phyloP scores from a whole-genome alignment of 352 stramenopile species.

The Thalassiosira gravida region DNA sequence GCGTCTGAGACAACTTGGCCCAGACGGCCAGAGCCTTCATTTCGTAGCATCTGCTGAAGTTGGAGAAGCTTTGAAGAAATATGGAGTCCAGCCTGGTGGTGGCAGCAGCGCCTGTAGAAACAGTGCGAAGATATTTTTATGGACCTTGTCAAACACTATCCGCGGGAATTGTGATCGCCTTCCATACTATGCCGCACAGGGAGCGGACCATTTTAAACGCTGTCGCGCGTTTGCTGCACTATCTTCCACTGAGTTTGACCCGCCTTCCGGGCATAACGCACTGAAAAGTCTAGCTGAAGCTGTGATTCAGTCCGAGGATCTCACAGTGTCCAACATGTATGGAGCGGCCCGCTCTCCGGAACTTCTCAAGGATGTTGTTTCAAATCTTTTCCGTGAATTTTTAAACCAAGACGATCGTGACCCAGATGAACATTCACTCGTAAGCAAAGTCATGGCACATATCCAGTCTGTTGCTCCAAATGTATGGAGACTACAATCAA shows the following conservation, averaged over 20 bases:
- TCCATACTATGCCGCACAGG: constrained; percentile 9
- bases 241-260: background rate
- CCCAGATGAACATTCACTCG: background rate
- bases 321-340: constrained; percentile 4
- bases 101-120: background rate
- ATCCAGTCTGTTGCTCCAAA: background rate
- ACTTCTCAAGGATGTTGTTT: background rate
- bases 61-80: background rate
- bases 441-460: background rate
- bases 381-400: background rate
- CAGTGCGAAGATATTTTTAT: background rate
- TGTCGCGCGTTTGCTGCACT: background rate
- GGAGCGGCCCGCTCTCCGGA: background rate
- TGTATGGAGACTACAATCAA: background rate
- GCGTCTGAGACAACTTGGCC: background rate
- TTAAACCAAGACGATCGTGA: background rate
- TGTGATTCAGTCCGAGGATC: background rate
- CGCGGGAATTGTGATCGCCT: constrained; percentile 12
- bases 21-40: constrained; percentile 1
- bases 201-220: background rate
- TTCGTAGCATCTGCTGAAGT: constrained; percentile 17
- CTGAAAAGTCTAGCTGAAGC: background rate
- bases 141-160: constrained; percentile 3
- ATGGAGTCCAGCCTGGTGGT: background rate
- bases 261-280: background rate